Conservation (phyloP, 1,284 basidiomycete genomes). For the Ganoderma sp. region DNA sequence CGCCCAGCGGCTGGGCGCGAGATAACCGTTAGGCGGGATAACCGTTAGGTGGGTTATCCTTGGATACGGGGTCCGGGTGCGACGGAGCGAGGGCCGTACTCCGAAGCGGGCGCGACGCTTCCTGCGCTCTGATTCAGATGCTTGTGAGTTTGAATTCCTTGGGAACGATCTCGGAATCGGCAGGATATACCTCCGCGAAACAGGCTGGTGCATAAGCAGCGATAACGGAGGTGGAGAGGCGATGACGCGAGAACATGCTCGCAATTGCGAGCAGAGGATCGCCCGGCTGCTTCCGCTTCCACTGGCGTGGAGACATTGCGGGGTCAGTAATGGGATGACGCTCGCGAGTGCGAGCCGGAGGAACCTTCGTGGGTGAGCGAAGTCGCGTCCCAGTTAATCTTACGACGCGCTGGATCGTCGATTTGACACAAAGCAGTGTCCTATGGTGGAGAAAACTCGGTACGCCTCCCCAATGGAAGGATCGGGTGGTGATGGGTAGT, state of each 20-base stretch:
- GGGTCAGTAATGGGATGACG: conserved; percentile 4
- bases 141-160: background rate
- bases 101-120: background rate
- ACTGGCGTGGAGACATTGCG: conserved; percentile 1
- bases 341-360: conserved; percentile 7
- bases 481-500: background rate
- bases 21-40: conserved; percentile 8
- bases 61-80: conserved; percentile 5
- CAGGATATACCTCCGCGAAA: background rate
- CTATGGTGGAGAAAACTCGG: conserved; percentile 12
- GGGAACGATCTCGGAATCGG: conserved; percentile 7
- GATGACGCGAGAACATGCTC: background rate
- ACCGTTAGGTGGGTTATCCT: conserved; percentile 12
- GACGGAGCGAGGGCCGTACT: conserved; percentile 12
- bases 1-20: conserved; percentile 19
- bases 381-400: background rate
- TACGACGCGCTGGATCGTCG: conserved; percentile 16
- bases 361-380: conserved; percentile 1
- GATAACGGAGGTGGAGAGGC: background rate
- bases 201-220: background rate
- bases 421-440: conserved; percentile 12
- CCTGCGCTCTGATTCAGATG: background rate
- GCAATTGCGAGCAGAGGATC: conserved; percentile 5
- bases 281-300: conserved; percentile 10
- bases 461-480: background rate